Conservation (phyloP, 1,284 basidiomycete genomes). For the Microbotryum scabiosae region DNA sequence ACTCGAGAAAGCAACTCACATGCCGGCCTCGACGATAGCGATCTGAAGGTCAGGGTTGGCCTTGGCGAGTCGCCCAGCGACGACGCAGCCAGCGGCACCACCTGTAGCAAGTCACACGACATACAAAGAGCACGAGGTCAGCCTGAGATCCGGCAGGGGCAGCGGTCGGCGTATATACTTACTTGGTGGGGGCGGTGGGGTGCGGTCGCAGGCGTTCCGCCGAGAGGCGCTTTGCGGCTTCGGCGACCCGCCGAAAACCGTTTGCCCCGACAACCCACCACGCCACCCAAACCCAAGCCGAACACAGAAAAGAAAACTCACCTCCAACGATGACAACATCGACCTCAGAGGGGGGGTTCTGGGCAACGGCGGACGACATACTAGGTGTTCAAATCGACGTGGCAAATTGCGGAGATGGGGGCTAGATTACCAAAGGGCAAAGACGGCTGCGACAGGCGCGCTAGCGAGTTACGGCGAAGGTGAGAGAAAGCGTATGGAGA, state of each 20-base stretch:
- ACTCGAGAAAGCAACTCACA: not conserved
- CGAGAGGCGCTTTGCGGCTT: too few relatives aligned
- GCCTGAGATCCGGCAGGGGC: not conserved
- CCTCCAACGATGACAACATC: conserved; percentile 11
- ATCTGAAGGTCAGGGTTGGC: conserved; percentile 63
- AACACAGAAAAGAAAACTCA: not conserved
- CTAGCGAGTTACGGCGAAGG: too few relatives aligned
- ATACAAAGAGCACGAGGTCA: not conserved
- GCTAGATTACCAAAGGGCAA: too few relatives aligned
- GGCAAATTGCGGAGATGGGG: too few relatives aligned
- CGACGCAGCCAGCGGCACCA: conserved; percentile 59
- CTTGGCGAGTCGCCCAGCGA: conserved; percentile 59
- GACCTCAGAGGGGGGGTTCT: conserved; percentile 5
- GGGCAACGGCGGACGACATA: not conserved
- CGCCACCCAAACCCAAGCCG: too few relatives aligned
- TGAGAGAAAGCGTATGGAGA: too few relatives aligned
- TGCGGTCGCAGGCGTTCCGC: too few relatives aligned
- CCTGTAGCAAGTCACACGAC: conserved; percentile 44
- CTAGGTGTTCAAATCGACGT: not conserved
- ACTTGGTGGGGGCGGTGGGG: too few relatives aligned
- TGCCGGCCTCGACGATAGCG: conserved; percentile 51
- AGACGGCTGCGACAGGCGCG: too few relatives aligned
- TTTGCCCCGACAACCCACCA: too few relatives aligned
- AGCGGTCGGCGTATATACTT: too few relatives aligned
- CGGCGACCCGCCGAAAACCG: too few relatives aligned